Evolutionary conservation across 2,329 filamentous ascomycete genomes (phyloP).

Genomic region (Didymella pomorum): DNA sequence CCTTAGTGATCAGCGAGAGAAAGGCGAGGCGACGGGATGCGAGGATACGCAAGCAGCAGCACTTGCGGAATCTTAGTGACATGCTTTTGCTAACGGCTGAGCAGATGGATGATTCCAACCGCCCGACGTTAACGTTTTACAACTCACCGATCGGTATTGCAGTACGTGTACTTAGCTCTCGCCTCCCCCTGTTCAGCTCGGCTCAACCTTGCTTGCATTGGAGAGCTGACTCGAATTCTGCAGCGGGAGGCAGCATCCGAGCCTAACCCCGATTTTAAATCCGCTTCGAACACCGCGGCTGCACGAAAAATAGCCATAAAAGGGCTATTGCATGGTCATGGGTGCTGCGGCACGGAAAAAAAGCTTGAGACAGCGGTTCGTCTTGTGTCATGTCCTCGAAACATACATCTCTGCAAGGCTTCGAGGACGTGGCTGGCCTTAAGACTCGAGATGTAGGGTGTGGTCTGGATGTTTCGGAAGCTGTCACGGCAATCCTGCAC

Average conservation of each 20-base stretch:
- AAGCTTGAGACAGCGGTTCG: conserved; percentile 14
- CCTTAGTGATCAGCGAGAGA: conserved; percentile 6
- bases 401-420: conserved; percentile 3
- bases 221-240: conserved; percentile 12
- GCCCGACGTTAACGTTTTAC: conserved; percentile 1
- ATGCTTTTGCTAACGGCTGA: conserved; percentile 2
- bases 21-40: conserved; percentile 16
- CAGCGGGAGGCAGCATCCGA: conserved; percentile 13
- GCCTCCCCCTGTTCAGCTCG: conserved; percentile 10
- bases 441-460: conserved; percentile 7
- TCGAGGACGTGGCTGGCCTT: not conserved
- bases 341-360: conserved; percentile 9
- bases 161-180: conserved; percentile 6
- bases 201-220: not conserved
- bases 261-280: not conserved
- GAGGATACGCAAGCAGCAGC: not conserved
- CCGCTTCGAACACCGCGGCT: conserved; percentile 2
- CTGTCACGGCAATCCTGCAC: conserved; percentile 8
- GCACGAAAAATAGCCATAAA: not conserved
- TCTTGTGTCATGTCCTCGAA: conserved; percentile 5
- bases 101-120: not conserved
- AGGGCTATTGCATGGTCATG: conserved; percentile 4
- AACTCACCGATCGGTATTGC: conserved; percentile 4
- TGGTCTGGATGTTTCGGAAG: conserved; percentile 14
- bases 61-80: conserved; percentile 2